phyloP scores from a whole-genome alignment of 208 protist species.

The Entamoeba histolytica region DNA sequence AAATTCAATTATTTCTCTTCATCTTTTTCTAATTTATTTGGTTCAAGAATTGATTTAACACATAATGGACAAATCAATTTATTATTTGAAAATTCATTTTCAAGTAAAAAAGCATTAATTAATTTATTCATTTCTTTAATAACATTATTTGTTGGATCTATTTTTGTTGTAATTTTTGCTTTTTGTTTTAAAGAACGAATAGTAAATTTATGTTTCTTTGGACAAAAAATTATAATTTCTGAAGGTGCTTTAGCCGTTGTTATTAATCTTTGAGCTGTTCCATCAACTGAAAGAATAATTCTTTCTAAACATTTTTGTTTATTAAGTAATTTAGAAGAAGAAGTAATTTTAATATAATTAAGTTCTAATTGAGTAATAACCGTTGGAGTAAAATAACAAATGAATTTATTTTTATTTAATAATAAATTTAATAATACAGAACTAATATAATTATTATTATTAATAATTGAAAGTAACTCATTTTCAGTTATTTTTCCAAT shows the following conservation, averaged over 20 bases:
- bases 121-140: neutral
- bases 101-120: neutral
- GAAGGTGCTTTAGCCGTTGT: neutral
- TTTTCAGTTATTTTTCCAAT: neutral
- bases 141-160: neutral
- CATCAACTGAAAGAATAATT: neutral
- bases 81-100: neutral
- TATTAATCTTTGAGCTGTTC: neutral
- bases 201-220: neutral
- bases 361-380: neutral
- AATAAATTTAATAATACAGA: neutral
- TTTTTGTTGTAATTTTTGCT: neutral
- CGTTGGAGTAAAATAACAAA: no score
- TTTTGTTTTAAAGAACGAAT: neutral
- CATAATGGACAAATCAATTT: neutral
- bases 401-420: no score
- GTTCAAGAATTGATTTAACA: neutral
- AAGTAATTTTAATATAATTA: neutral
- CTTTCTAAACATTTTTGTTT: neutral
- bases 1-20: no score
- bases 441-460: neutral
- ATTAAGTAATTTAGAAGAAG: neutral
- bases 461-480: neutral
- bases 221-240: neutral
- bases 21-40: no score